These are phyloP conservation scores for Penicillium sp. DNA, from an alignment of 2,329 filamentous ascomycete genomes.

Conservation along the genomic window DNA sequence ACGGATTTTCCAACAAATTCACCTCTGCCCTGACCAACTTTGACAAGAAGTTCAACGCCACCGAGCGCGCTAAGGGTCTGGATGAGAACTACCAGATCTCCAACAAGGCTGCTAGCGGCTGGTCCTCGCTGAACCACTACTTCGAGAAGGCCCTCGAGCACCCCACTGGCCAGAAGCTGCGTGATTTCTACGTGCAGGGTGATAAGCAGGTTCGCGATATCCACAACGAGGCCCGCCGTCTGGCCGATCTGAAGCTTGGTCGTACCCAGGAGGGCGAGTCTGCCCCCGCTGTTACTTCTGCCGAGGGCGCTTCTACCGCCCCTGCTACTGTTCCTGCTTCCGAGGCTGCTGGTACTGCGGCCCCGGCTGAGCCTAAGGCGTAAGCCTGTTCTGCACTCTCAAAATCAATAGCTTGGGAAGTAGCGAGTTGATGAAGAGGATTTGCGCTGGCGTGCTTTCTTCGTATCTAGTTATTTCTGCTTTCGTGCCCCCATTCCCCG, in stretches of 20 bases:
- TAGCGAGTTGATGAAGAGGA: conserved; percentile 2
- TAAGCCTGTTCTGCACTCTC: not conserved
- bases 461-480: not conserved
- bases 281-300: not conserved
- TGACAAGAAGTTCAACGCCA: conserved; percentile 83
- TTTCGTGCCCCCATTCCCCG: not conserved
- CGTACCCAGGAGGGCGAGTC: conserved; percentile 42
- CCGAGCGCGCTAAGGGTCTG: conserved; percentile 78
- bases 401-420: not conserved
- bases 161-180: conserved; percentile 83
- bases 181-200: conserved; percentile 80
- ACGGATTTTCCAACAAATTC: conserved; percentile 82
- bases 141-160: conserved; percentile 91
- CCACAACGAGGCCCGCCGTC: conserved; percentile 81
- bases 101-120: conserved; percentile 67
- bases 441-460: conserved; percentile 12
- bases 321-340: conserved; percentile 22
- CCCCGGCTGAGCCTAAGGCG: conserved; percentile 22
- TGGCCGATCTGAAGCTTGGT: conserved; percentile 79
- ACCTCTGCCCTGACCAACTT: conserved; percentile 72
- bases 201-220: conserved; percentile 92
- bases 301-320: conserved; percentile 14
- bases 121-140: conserved; percentile 75
- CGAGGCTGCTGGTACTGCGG: conserved; percentile 26
- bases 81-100: conserved; percentile 83